phyloP scores from a whole-genome alignment of 2,329 filamentous ascomycete species.

The Aspergillus sp. region DNA sequence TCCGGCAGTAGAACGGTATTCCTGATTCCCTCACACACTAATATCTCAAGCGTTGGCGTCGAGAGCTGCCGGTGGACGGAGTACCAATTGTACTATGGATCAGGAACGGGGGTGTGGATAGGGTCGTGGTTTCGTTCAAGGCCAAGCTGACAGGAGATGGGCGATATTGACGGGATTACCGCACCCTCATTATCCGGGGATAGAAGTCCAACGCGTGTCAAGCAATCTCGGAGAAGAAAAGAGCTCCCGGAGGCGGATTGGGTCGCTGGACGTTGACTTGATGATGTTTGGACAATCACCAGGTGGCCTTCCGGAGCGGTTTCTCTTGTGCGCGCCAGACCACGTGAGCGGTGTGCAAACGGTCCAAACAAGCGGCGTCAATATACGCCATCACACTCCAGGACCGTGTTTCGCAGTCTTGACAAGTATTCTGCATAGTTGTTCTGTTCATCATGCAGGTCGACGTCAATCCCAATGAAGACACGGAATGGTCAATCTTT shows the following conservation, averaged over 20 bases:
- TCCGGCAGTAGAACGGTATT: constrained; percentile 17
- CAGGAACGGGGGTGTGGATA: neutral
- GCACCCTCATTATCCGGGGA: constrained; percentile 25
- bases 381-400: too few relatives aligned
- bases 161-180: constrained; percentile 14
- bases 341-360: constrained; percentile 24
- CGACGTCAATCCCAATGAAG: constrained; percentile 88
- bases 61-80: neutral
- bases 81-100: neutral
- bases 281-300: constrained; percentile 14
- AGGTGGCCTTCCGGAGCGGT: constrained; percentile 34
- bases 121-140: neutral
- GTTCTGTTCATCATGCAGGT: constrained; percentile 49
- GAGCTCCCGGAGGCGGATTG: neutral
- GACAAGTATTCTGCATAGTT: too few relatives aligned
- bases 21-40: too few relatives aligned
- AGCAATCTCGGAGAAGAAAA: neutral
- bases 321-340: constrained; percentile 19
- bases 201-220: neutral
- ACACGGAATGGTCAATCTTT: constrained; percentile 78
- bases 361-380: constrained; percentile 30
- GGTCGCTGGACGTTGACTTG: neutral
- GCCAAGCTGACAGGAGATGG: constrained; percentile 6
- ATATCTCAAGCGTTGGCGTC: neutral
- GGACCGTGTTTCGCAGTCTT: too few relatives aligned